Evolutionary conservation across 768 basidiomycete species (phyloP).

Genomic region (Grammothele lineata): DNA sequence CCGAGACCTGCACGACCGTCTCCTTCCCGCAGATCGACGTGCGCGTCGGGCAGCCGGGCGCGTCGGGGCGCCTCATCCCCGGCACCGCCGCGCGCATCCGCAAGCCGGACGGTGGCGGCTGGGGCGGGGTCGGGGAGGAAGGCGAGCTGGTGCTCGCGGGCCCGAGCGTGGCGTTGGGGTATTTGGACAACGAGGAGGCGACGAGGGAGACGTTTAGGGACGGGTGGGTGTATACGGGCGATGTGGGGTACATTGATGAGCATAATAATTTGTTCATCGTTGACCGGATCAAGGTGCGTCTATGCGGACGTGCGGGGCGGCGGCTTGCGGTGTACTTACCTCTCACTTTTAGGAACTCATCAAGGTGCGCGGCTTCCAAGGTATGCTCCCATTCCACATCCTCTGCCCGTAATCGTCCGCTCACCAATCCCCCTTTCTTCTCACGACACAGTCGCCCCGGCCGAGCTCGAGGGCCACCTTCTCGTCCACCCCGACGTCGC

Average conservation of each 20-base stretch:
- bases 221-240: slow-evolving; percentile 28
- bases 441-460: slow-evolving; percentile 61
- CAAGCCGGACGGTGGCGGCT: slow-evolving; percentile 52
- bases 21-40: slow-evolving; percentile 40
- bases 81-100: slow-evolving; percentile 54
- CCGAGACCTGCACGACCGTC: slow-evolving; percentile 57
- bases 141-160: slow-evolving; percentile 61
- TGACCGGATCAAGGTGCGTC: slow-evolving; percentile 20
- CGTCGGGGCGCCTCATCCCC: slow-evolving; percentile 54
- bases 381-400: slow-evolving; percentile 1
- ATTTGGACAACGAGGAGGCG: slow-evolving; percentile 53
- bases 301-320: not conserved
- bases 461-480: slow-evolving; percentile 67
- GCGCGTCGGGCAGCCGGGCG: slow-evolving; percentile 47
- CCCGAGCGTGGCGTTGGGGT: slow-evolving; percentile 57
- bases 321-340: slow-evolving; percentile 13
- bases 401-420: not conserved
- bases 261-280: slow-evolving; percentile 17
- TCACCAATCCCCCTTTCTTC: too few relatives aligned
- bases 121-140: slow-evolving; percentile 52
- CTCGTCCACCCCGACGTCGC: slow-evolving; percentile 55
- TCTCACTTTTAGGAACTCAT: slow-evolving; percentile 50
- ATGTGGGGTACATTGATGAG: slow-evolving; percentile 21
- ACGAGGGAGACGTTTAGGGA: slow-evolving; percentile 21
- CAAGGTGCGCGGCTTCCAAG: slow-evolving; percentile 67